phyloP scores from a whole-genome alignment of 768 basidiomycete genomes.

The Xerocomellus intermedius region DNA sequence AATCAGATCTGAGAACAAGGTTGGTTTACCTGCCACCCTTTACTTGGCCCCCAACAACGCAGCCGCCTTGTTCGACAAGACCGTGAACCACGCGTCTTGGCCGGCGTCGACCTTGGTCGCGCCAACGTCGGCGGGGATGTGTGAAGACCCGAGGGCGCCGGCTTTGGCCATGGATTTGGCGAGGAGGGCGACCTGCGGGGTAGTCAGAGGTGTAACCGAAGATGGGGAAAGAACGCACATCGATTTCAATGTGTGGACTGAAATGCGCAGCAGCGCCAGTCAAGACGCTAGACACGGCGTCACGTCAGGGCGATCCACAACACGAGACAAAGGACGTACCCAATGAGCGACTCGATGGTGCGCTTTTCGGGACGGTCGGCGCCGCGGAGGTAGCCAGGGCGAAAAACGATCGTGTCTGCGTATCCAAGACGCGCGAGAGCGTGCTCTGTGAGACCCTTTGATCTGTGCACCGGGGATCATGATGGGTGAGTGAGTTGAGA shows the following conservation, averaged over 20 bases:
- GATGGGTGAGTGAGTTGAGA: no score
- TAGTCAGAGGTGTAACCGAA: not conserved
- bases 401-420: slow-evolving; percentile 65
- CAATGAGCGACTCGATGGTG: slow-evolving; percentile 39
- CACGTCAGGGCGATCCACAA: no score
- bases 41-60: slow-evolving; percentile 35
- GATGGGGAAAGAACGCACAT: slow-evolving; percentile 31
- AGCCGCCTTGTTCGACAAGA: slow-evolving; percentile 55
- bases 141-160: slow-evolving; percentile 52
- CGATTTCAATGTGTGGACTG: slow-evolving; percentile 40
- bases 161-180: slow-evolving; percentile 55
- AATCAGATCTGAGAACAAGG: no score
- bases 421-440: slow-evolving; percentile 68
- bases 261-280: slow-evolving; percentile 39
- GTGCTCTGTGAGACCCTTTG: slow-evolving; percentile 74
- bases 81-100: slow-evolving; percentile 44
- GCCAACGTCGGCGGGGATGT: slow-evolving; percentile 42
- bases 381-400: slow-evolving; percentile 55
- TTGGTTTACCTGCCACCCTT: not conserved
- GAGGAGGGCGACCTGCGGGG: slow-evolving; percentile 46
- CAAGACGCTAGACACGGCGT: slow-evolving; percentile 31
- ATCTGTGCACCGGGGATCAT: slow-evolving; percentile 48
- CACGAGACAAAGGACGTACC: slow-evolving; percentile 34
- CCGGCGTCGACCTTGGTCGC: slow-evolving; percentile 39
- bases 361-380: slow-evolving; percentile 44